These are phyloP conservation scores for Boletus sensibilis DNA, from an alignment of 768 basidiomycete species.

Conservation along the genomic window DNA sequence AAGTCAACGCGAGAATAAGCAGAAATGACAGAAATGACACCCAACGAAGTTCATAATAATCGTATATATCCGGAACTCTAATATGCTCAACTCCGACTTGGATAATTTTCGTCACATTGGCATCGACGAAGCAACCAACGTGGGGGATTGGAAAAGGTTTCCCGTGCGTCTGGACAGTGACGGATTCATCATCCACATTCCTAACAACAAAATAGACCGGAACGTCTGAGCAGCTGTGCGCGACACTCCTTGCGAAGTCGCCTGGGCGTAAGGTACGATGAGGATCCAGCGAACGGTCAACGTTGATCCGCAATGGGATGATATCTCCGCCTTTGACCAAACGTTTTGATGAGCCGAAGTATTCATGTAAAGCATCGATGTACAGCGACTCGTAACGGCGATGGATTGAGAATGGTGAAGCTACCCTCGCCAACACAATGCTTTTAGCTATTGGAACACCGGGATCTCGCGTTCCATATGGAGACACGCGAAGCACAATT, in stretches of 20 bases:
- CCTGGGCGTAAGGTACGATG: neutral
- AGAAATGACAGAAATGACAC: conserved; percentile 3
- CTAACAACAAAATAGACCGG: conserved; percentile 78
- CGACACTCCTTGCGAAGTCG: conserved; percentile 1
- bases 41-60: conserved; percentile 53
- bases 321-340: conserved; percentile 75
- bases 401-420: conserved; percentile 68
- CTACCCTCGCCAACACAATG: conserved; percentile 77
- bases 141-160: conserved; percentile 61
- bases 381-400: conserved; percentile 62
- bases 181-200: conserved; percentile 64
- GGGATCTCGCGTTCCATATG: conserved; percentile 59
- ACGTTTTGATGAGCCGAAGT: conserved; percentile 55
- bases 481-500: conserved; percentile 49
- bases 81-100: conserved; percentile 77
- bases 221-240: conserved; percentile 34
- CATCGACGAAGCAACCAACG: conserved; percentile 84
- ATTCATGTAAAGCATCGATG: conserved; percentile 56
- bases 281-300: conserved; percentile 39
- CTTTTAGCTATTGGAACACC: conserved; percentile 65
- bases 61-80: conserved; percentile 51
- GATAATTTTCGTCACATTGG: conserved; percentile 66
- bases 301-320: conserved; percentile 61
- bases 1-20: conserved; percentile 1
- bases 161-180: conserved; percentile 40